Evolutionary conservation across 1,139 yeast genomes (phyloP).

Genomic region (Sugiyamaella paludigena): DNA sequence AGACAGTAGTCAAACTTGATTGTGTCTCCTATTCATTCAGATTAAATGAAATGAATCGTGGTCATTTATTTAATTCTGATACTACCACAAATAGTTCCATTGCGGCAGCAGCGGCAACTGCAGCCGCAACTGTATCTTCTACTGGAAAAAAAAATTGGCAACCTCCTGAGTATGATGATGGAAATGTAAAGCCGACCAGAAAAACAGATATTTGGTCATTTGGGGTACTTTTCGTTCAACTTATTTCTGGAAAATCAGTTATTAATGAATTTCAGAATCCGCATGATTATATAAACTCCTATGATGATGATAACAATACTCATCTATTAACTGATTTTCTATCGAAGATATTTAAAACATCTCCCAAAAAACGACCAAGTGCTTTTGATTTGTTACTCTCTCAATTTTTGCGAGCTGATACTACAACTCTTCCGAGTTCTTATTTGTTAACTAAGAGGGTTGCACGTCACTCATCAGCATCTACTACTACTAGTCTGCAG

Average conservation of each 20-base stretch:
- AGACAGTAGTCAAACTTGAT: slow-evolving; percentile 58
- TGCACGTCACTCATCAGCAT: not conserved
- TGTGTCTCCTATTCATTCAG: slow-evolving; percentile 72
- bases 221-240: slow-evolving; percentile 73
- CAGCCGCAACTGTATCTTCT: slow-evolving; percentile 35
- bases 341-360: slow-evolving; percentile 58
- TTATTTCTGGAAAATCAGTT: slow-evolving; percentile 64
- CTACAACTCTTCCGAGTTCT: slow-evolving; percentile 11
- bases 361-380: slow-evolving; percentile 70
- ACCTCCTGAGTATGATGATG: slow-evolving; percentile 67
- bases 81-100: slow-evolving; percentile 22
- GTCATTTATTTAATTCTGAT: slow-evolving; percentile 32
- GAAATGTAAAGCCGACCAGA: slow-evolving; percentile 50
- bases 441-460: slow-evolving; percentile 1
- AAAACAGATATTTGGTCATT: slow-evolving; percentile 93
- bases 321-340: slow-evolving; percentile 64
- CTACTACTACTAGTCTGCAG: slow-evolving; percentile 1
- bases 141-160: slow-evolving; percentile 49
- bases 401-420: slow-evolving; percentile 71
- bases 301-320: slow-evolving; percentile 40
- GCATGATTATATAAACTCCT: slow-evolving; percentile 52
- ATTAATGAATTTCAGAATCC: slow-evolving; percentile 59
- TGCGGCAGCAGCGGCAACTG: too few species aligned
- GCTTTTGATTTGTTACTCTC: slow-evolving; percentile 83
- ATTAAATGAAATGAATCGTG: slow-evolving; percentile 54